These are phyloP conservation scores for Candida orba DNA, from an alignment of 805 yeast species.

Conservation along the genomic window DNA sequence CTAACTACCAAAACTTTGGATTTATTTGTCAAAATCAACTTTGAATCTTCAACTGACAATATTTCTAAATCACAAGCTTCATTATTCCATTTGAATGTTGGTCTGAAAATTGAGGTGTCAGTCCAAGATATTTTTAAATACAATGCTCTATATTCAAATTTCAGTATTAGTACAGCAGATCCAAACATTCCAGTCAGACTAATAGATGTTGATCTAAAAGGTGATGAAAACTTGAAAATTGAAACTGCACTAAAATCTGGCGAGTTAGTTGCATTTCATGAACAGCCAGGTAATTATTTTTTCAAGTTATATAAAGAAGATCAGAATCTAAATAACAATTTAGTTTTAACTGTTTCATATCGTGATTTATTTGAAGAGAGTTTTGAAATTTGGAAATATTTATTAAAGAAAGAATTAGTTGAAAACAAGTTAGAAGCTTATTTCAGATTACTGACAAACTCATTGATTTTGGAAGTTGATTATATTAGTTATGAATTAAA, in stretches of 20 bases:
- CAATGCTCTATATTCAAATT: conserved; percentile 52
- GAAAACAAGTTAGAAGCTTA: conserved; percentile 2
- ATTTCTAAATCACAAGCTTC: conserved; percentile 13
- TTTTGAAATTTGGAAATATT: conserved; percentile 17
- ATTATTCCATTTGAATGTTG: conserved; percentile 36
- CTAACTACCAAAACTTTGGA: conserved; percentile 7
- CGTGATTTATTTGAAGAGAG: conserved; percentile 43
- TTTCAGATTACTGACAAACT: not conserved
- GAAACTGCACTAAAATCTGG: conserved; percentile 24
- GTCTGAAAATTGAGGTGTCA: conserved; percentile 59
- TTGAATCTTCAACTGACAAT: conserved; percentile 3
- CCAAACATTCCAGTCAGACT: conserved; percentile 47
- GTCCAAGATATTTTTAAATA: conserved; percentile 73
- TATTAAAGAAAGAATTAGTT: conserved; percentile 11
- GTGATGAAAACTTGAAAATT: conserved; percentile 28
- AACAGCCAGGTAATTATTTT: conserved; percentile 62
- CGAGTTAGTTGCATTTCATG: conserved; percentile 48
- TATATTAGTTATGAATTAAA: conserved; percentile 5
- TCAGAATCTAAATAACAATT: conserved; percentile 20
- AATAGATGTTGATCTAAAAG: conserved; percentile 33
- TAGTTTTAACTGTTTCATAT: conserved; percentile 39
- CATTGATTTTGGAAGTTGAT: conserved; percentile 3
- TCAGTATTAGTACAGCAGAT: conserved; percentile 56
- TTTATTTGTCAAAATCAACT: conserved; percentile 10
- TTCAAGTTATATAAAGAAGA: conserved; percentile 38